Base-by-base conservation (phyloP, 2,329 filamentous ascomycete species). In the Lasiodiplodia sp. region DNA sequence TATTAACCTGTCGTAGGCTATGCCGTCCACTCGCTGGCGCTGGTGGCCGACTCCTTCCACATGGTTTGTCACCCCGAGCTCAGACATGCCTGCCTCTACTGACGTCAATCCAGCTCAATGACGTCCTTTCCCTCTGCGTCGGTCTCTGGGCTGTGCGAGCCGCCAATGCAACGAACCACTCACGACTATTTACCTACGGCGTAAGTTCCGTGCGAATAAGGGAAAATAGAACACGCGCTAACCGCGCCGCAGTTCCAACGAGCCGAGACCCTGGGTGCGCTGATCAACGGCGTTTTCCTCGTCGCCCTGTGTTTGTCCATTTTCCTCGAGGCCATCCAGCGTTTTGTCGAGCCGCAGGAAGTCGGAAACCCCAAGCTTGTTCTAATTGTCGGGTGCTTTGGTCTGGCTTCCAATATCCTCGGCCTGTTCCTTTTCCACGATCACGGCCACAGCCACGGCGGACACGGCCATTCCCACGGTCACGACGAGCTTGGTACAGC, bases 31-130 rank as follows among this genome's bases (percentile, higher is more conserved):
- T 98, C 96, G 21, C 87, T 99, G 73, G 96, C 96, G 47, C 87
- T 99, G 69, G 94, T 96, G 77, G 96, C 96, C 66, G 96, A 99
- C 83, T 94, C 96, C 70, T 99, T 99, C 81, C 96, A 99, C 83
- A 99, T 99, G 96, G 92, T 93, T 78, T 74, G 86, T 80, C 62
- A 64, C n/a, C 52, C 56, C 40, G 25, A 38, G 16, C 16, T 8
- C 28, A 6, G 56, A 23, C 16, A 11, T 18, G 56, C 53, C 49
- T 34, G 34, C 34, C 57, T 68, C 68, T 37, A 44, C 72, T 74
- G 69, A 74, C 68, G 67, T 51, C 25, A 66, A 21, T 47, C 18
- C 56, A 94, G 92, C 86, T 99, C 70, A 99, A 99, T 84, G 96
- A 99, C 87, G 96, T 99, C 74, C 91, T 99, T 70, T 98, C 96